Evolutionary conservation across 352 stramenopile genomes (phyloP), one percentile per base, ranked within the genome.

Genomic region (Globisporangium carolinianum): DNA sequence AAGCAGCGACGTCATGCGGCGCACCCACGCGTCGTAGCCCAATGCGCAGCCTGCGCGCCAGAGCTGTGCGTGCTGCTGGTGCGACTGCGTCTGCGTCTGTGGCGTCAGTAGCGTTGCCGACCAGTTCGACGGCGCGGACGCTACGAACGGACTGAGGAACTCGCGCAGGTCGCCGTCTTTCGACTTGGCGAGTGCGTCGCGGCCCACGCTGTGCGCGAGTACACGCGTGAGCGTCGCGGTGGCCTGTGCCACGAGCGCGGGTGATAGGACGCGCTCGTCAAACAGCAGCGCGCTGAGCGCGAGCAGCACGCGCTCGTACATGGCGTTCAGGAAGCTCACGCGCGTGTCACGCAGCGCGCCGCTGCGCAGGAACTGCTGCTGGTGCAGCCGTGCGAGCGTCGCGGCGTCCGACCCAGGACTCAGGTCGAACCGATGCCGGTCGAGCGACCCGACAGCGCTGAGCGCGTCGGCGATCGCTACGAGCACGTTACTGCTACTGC

Each of bases 251-350:
- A 92, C 60, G 3, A 85, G 62, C 24, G 69, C 59, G 1, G 78
- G 57, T 7, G 63, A 48, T 46, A 68, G 54, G 39, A 51, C 61
- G 51, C 52, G 57, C 41, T 62, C 65, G 51, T 90, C 81, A 41
- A 91, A 90, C 45, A 93, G 47, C 18, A 91, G 17, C n/a, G 80
- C 86, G 39, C 75, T 80, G 46, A 93, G 48, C 52, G 73, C 83
- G 11, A 68, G 57, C 3, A 93, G 65, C 47, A 89, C 51, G 43
- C 67, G 66, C 53, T 89, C 80, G 56, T 90, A 70, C 79, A 93
- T 87, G 10, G 62, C 47, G 5, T 69, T 37, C 37, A 69, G 17
- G 18, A 87, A 88, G 6, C 58, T 73, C 3, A 60, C 64, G n/a
- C 75, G 79, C 0, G 59, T 83, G 46, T 89, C 76, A 57, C 65